These are phyloP conservation scores for Mucor sp. DNA, from an alignment of 371 early-diverging fungal species.

Conservation along the genomic window DNA sequence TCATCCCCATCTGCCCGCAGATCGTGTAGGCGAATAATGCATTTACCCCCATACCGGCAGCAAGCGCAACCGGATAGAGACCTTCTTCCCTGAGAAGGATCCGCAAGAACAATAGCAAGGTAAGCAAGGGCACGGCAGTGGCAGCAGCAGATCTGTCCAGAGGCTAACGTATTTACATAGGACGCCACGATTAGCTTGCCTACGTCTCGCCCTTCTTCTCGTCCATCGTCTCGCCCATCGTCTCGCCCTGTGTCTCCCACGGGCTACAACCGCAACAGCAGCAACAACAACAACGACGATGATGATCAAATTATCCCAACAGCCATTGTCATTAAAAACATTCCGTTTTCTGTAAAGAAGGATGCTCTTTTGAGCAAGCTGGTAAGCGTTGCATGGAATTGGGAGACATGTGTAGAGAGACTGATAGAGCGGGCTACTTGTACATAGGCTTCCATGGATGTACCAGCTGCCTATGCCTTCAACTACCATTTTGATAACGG, in stretches of 20 bases:
- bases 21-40: too few species aligned
- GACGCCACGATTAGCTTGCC: conserved; percentile 1
- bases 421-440: too few species aligned
- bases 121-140: neutral
- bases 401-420: too few species aligned
- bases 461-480: conserved; percentile 79
- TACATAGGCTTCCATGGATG: conserved; percentile 53
- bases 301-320: conserved; percentile 58
- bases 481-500: conserved; percentile 84
- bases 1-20: too few species aligned
- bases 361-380: conserved; percentile 71
- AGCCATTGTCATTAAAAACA: conserved; percentile 85
- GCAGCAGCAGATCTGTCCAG: neutral
- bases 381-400: too few species aligned
- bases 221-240: conserved; percentile 25
- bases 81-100: conserved; percentile 27
- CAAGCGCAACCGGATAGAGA: too few species aligned
- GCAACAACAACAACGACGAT: conserved; percentile 7
- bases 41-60: too few species aligned
- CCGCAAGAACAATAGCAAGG: conserved; percentile 12
- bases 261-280: neutral
- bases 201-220: conserved; percentile 18
- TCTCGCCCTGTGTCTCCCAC: conserved; percentile 35
- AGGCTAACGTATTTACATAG: neutral
- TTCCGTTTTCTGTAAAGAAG: conserved; percentile 78